A percentile compares a stretch with the other conserved stretches of the same genome.
phyloP scores from a whole-genome alignment of 208 protist species.

The Phytomonas sp. region DNA sequence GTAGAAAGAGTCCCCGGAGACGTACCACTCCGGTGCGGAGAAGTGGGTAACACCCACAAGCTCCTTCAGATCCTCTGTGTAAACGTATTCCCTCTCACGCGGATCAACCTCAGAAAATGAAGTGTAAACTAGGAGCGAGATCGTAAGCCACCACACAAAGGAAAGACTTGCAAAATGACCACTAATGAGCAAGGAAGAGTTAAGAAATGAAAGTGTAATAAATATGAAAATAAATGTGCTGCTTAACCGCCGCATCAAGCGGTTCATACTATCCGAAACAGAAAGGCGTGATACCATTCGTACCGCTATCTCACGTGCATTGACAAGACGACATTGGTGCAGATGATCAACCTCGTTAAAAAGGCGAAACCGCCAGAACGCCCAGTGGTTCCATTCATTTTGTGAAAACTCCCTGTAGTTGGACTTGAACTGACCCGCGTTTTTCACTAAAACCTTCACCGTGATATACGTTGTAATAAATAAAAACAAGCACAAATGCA shows the following conservation, averaged over 20 bases:
- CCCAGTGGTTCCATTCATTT: slow-evolving; percentile 45
- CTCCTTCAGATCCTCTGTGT: slow-evolving; percentile 33
- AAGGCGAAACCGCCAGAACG: slow-evolving; percentile 63
- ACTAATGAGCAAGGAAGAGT: slow-evolving; percentile 55
- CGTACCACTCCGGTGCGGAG: slow-evolving; percentile 40
- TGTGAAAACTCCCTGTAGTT: slow-evolving; percentile 43
- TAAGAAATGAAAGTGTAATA: slow-evolving; percentile 54
- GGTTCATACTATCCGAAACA: slow-evolving; percentile 32
- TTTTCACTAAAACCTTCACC: slow-evolving; percentile 61
- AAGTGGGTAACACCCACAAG: slow-evolving; percentile 47
- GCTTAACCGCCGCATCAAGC: slow-evolving; percentile 45
- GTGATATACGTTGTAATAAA: slow-evolving; percentile 47
- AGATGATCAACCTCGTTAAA: slow-evolving; percentile 83
- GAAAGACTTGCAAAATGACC: slow-evolving; percentile 41
- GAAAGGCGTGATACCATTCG: slow-evolving; percentile 41
- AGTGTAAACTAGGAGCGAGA: slow-evolving; percentile 45
- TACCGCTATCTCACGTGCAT: slow-evolving; percentile 32
- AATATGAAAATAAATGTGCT: slow-evolving; percentile 46
- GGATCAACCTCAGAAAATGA: slow-evolving; percentile 29
- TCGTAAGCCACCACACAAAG: slow-evolving; percentile 71
- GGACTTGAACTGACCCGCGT: slow-evolving; percentile 52
- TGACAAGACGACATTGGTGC: slow-evolving; percentile 37
- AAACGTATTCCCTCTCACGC: slow-evolving; percentile 65
- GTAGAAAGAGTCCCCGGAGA: slow-evolving; percentile 53
- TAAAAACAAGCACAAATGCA: slow-evolving; percentile 40